Percentiles rank a stretch among this genome's conserved stretches.
phyloP scores from a whole-genome alignment of 495 filamentous ascomycete genomes.

The Paragyromitra xinjiangensis region DNA sequence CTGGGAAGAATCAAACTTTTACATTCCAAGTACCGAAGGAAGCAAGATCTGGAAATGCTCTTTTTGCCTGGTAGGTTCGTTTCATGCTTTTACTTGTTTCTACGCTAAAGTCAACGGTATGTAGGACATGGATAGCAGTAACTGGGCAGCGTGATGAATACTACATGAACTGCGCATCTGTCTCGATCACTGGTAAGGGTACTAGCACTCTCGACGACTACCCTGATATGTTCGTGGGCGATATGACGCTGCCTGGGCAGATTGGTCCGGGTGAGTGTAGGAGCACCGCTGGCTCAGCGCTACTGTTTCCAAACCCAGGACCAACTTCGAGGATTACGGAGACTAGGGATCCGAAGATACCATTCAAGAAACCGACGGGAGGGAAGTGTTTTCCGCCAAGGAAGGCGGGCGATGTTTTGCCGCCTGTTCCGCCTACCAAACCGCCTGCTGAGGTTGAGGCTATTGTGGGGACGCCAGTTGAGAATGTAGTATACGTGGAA shows the following conservation, averaged over 20 bases:
- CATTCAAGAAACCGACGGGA: conserved; percentile 44
- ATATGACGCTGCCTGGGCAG: conserved; percentile 59
- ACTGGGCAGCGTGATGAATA: conserved; percentile 64
- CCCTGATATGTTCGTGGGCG: conserved; percentile 66
- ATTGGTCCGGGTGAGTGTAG: conserved; percentile 47
- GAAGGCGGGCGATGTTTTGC: not conserved
- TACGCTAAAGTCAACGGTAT: conserved; percentile 48
- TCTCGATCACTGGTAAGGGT: conserved; percentile 60
- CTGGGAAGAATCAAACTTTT: conserved; percentile 60
- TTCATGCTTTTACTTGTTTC: not conserved
- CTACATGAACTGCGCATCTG: conserved; percentile 66
- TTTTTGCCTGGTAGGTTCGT: conserved; percentile 61
- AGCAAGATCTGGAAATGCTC: conserved; percentile 59
- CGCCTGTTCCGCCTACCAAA: not conserved
- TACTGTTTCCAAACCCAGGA: conserved; percentile 51
- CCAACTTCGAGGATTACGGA: conserved; percentile 23
- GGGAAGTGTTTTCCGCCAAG: conserved; percentile 33
- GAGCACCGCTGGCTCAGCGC: conserved; percentile 40
- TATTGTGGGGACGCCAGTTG: not conserved
- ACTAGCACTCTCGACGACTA: conserved; percentile 54
- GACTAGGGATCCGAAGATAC: conserved; percentile 25
- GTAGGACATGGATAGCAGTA: conserved; percentile 58
- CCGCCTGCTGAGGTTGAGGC: not conserved
- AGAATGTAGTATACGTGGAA: conserved; percentile 26
- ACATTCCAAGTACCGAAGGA: conserved; percentile 63